These are phyloP conservation scores for Ciborinia camelliae DNA, from an alignment of 2,329 filamentous ascomycete species.

Conservation along the genomic window DNA sequence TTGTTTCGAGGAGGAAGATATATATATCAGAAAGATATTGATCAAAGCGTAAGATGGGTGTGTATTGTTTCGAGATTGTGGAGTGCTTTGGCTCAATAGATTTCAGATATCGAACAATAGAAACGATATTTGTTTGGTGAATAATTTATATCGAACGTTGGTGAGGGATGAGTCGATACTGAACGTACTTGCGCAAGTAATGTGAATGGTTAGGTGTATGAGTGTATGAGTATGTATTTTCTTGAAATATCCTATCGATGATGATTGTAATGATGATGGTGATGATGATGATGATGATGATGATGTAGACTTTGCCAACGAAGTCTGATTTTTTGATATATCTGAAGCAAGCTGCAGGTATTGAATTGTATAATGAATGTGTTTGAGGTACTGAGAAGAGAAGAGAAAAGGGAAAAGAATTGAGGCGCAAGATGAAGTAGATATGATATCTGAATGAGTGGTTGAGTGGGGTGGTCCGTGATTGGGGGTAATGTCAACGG, in stretches of 20 bases:
- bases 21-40: constrained; percentile 13
- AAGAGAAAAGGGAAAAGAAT: background rate
- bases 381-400: background rate
- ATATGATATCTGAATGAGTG: constrained; percentile 5
- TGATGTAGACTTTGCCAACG: constrained; percentile 19
- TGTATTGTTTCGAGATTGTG: constrained; percentile 6
- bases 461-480: background rate
- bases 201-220: background rate
- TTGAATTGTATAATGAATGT: constrained; percentile 1
- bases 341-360: constrained; percentile 13
- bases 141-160: background rate
- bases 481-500: constrained; percentile 3
- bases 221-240: background rate
- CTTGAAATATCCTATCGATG: background rate
- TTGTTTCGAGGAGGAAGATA: constrained; percentile 1
- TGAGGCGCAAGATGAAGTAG: background rate
- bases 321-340: constrained; percentile 9
- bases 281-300: no score
- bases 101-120: constrained; percentile 1
- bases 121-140: constrained; percentile 1
- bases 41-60: constrained; percentile 7
- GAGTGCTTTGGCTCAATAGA: constrained; percentile 5
- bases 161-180: constrained; percentile 2
- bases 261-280: no score
- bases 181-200: constrained; percentile 2